These are phyloP conservation scores for Tolypocladium ophioglossoides DNA, from an alignment of 2,329 filamentous ascomycete genomes.

Conservation along the genomic window DNA sequence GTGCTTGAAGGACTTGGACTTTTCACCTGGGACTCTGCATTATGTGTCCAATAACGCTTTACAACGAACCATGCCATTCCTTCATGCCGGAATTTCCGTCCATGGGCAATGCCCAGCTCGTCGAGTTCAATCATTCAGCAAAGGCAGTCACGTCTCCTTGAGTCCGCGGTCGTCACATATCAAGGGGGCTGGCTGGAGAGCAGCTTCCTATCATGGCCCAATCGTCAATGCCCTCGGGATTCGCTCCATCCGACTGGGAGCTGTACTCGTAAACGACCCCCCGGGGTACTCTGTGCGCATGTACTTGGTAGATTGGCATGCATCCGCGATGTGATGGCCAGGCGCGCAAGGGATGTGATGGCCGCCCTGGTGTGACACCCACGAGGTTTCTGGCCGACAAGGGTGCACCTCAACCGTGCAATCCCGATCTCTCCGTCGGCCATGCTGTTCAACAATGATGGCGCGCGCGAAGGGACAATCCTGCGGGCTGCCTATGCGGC, in stretches of 20 bases:
- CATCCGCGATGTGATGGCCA: background rate
- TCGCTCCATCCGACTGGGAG: background rate
- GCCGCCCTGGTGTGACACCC: background rate
- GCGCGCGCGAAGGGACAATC: background rate
- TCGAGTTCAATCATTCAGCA: background rate
- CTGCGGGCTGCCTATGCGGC: background rate
- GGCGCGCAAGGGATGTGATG: background rate
- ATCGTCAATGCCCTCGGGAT: background rate
- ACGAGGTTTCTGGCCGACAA: background rate
- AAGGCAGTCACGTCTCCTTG: too few relatives aligned
- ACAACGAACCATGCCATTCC: background rate
- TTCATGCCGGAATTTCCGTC: background rate
- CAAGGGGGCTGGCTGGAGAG: too few relatives aligned
- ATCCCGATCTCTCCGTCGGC: background rate
- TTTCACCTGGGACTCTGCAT: background rate
- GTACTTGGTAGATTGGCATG: background rate
- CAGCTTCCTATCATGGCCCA: too few relatives aligned
- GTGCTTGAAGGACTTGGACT: background rate
- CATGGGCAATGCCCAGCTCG: background rate
- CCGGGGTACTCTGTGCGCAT: background rate
- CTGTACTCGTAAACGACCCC: background rate
- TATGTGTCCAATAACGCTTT: background rate
- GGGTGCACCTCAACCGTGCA: background rate
- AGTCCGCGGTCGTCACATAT: background rate
- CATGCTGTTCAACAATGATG: background rate